Evolutionary conservation across 1,284 basidiomycete genomes (phyloP).

Genomic region (Microbotryum silenes-acaulis): DNA sequence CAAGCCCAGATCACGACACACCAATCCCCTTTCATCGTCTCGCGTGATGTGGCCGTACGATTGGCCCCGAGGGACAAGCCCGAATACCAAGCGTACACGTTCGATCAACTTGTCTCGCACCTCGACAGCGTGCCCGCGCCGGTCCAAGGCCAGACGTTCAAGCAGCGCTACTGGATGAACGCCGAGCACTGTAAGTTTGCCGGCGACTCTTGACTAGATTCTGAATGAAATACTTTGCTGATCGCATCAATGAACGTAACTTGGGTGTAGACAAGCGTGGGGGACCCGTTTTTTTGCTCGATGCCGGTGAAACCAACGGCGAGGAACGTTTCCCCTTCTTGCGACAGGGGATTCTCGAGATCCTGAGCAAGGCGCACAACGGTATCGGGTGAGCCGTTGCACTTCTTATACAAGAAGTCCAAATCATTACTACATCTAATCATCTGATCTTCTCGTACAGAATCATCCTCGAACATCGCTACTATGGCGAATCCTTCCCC

Average conservation of each 20-base stretch:
- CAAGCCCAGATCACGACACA: no score
- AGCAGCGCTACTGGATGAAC: conserved; percentile 39
- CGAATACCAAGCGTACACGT: conserved; percentile 8
- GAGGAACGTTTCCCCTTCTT: conserved; percentile 35
- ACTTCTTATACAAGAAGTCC: no score
- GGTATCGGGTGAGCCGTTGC: conserved; percentile 52
- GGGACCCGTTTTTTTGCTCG: conserved; percentile 45
- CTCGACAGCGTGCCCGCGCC: conserved; percentile 6
- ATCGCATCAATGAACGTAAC: conserved; percentile 58
- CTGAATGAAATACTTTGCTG: conserved; percentile 47
- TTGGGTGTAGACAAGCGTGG: conserved; percentile 48
- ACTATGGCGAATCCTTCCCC: conserved; percentile 74
- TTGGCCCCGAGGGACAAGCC: no score
- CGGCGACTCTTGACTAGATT: no score
- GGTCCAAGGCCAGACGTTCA: conserved; percentile 17
- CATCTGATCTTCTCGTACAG: background rate
- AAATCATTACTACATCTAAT: background rate
- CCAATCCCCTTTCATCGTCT: no score
- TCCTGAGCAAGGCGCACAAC: conserved; percentile 69
- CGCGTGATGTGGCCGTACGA: no score
- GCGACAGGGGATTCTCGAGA: conserved; percentile 65
- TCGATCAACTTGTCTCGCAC: conserved; percentile 32
- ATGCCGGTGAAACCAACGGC: conserved; percentile 40
- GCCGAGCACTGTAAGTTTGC: background rate
- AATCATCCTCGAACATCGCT: conserved; percentile 83